These are phyloP conservation scores for Cochlearia excelsa DNA, from an alignment of 345 rosid species.

Conservation along the genomic window DNA sequence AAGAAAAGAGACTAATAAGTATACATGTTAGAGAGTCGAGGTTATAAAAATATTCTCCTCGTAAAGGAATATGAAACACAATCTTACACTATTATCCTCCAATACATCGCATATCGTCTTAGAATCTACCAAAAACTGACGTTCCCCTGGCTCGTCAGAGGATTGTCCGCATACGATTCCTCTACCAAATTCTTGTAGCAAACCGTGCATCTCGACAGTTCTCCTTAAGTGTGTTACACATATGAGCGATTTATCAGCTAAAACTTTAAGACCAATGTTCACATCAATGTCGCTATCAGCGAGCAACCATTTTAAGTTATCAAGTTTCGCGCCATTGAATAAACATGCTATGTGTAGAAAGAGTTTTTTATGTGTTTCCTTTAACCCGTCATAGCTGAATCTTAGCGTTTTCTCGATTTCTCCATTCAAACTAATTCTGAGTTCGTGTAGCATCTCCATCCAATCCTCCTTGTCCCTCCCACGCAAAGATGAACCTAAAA, in stretches of 20 bases:
- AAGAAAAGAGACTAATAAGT: background rate
- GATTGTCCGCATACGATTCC: constrained; percentile 14
- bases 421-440: constrained; percentile 10
- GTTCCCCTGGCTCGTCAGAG: constrained; percentile 11
- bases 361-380: background rate
- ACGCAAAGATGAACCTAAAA: constrained; percentile 12
- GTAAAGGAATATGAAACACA: background rate
- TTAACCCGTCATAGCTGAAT: constrained; percentile 9
- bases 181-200: constrained; percentile 15
- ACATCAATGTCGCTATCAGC: constrained; percentile 1
- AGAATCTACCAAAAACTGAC: constrained; percentile 10
- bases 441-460: constrained; percentile 6
- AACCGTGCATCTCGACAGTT: constrained; percentile 15
- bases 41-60: background rate
- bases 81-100: constrained; percentile 8
- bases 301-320: constrained; percentile 12
- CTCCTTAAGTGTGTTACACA: constrained; percentile 4
- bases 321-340: constrained; percentile 1
- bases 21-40: background rate
- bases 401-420: constrained; percentile 2
- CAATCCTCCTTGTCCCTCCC: constrained; percentile 13
- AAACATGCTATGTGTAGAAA: constrained; percentile 15
- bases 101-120: constrained; percentile 12
- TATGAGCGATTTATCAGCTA: constrained; percentile 13
- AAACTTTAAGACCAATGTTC: constrained; percentile 8